Percentiles rank a stretch among this genome's conserved stretches.
These are phyloP conservation scores for Spathaspora sp. DNA, from an alignment of 1,139 yeast genomes.

Conservation along the genomic window DNA sequence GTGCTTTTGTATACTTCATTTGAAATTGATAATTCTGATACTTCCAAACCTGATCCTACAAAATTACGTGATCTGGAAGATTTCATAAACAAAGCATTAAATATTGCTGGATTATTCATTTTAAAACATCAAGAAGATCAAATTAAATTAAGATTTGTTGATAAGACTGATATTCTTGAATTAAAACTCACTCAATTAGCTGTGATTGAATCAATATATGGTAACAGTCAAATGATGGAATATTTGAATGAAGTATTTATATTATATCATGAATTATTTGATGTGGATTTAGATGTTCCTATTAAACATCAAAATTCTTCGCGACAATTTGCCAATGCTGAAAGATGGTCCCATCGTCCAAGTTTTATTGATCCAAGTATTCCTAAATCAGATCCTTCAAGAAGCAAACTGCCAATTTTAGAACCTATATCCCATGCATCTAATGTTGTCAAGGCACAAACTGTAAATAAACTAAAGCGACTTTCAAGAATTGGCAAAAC, in stretches of 20 bases:
- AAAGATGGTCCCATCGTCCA: slow-evolving; percentile 49
- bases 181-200: slow-evolving; percentile 77
- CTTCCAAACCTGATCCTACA: slow-evolving; percentile 11
- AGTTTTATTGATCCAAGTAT: slow-evolving; percentile 41
- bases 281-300: slow-evolving; percentile 22
- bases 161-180: slow-evolving; percentile 61
- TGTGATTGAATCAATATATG: slow-evolving; percentile 62
- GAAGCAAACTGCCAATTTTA: slow-evolving; percentile 1
- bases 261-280: slow-evolving; percentile 56
- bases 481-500: slow-evolving; percentile 12
- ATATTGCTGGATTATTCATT: slow-evolving; percentile 42
- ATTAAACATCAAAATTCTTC: slow-evolving; percentile 12
- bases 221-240: slow-evolving; percentile 62
- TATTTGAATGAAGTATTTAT: slow-evolving; percentile 65
- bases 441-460: slow-evolving; percentile 2
- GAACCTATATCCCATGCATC: background rate
- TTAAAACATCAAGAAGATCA: slow-evolving; percentile 30
- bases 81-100: slow-evolving; percentile 43
- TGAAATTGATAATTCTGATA: slow-evolving; percentile 27
- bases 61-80: slow-evolving; percentile 32
- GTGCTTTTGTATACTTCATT: slow-evolving; percentile 31
- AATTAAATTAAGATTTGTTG: slow-evolving; percentile 29
- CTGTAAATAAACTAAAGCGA: slow-evolving; percentile 14
- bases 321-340: slow-evolving; percentile 13
- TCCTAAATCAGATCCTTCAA: background rate